phyloP scores from a whole-genome alignment of 495 filamentous ascomycete genomes.

The Xylaria bambusicola region DNA sequence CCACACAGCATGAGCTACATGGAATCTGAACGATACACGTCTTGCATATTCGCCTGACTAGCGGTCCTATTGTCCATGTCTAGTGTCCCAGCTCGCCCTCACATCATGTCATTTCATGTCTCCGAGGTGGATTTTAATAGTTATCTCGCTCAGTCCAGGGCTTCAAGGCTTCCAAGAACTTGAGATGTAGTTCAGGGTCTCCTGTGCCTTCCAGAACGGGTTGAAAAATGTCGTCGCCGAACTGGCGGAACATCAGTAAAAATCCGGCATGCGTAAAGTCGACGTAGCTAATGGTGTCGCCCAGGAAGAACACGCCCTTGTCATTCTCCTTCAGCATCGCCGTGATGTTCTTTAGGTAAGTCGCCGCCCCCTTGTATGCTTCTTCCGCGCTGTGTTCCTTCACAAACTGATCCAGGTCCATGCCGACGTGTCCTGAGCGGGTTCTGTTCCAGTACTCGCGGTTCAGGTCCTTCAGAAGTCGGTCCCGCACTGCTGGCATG shows the following conservation, averaged over 20 bases:
- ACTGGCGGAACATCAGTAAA: slow-evolving; percentile 34
- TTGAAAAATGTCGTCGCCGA: slow-evolving; percentile 38
- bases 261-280: slow-evolving; percentile 47
- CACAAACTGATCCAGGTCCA: slow-evolving; percentile 46
- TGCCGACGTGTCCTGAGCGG: slow-evolving; percentile 41
- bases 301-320: slow-evolving; percentile 53
- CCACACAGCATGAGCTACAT: no score
- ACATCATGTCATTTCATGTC: neutral
- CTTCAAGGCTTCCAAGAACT: slow-evolving; percentile 41
- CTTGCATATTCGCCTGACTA: no score
- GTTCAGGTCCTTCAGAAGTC: slow-evolving; percentile 43
- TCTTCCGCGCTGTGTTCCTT: slow-evolving; percentile 36
- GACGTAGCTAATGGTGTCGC: slow-evolving; percentile 37
- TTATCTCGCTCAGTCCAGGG: slow-evolving; percentile 39
- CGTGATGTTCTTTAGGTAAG: slow-evolving; percentile 42
- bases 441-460: slow-evolving; percentile 48
- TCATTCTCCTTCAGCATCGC: slow-evolving; percentile 50
- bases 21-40: neutral
- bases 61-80: no score
- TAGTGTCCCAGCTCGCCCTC: neutral
- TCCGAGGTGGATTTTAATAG: slow-evolving; percentile 16
- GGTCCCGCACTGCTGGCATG: slow-evolving; percentile 37
- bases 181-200: slow-evolving; percentile 34
- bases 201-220: slow-evolving; percentile 37
- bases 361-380: slow-evolving; percentile 41